Evolutionary conservation across 495 filamentous ascomycete species (phyloP), one percentile per base, ranked within the genome.

Genomic region (Neurospora cerealis): DNA sequence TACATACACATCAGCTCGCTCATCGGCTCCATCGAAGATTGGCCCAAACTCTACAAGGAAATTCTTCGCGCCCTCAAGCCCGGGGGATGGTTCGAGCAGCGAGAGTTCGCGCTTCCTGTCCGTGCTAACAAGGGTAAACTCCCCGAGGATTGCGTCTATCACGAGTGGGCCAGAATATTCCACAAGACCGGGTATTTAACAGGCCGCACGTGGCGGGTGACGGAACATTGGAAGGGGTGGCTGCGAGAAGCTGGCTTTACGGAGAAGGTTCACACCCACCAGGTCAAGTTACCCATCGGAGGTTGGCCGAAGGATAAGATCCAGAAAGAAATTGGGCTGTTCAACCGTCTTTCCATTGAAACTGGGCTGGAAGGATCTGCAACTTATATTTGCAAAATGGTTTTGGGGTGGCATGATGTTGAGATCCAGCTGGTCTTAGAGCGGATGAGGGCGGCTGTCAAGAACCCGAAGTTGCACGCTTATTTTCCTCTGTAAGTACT

Each of bases 1-100:
- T 88, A 87, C 71, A 84, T 91, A 72, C 87, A 90, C 78, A 83
- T 87, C 6, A 83, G 89, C 41, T 77, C 80, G 10, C 75, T 90
- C 28, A 82, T 82, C 70, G 86, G 81, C 66, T 85, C 83, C 34
- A 82, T 90, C 69, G 75, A 76, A 34, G 82, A 89, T 75, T 91
- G 89, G 89, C 80, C 81, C 6, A 80, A 75, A 40, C 84, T 83
- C 13, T 73, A 76, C 24, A 28, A 83, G 82, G 80, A 83, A 17
- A 78, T 73, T 39, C 83, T 74, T 69, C n/a, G 62, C n/a, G 40
- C 69, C 44, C 73, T 78, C 34, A 75, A 75, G 73, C 77, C 77
- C 38, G 77, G 77, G 9, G 77, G 75, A 8, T 69, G 42, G 69
- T 42, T 78, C 54, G 88, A 90, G 70, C 69, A 76, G 10, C 81